Conservation (phyloP, 176 grass and related monocot genomes). For the Chrysopogon serrulatus region DNA sequence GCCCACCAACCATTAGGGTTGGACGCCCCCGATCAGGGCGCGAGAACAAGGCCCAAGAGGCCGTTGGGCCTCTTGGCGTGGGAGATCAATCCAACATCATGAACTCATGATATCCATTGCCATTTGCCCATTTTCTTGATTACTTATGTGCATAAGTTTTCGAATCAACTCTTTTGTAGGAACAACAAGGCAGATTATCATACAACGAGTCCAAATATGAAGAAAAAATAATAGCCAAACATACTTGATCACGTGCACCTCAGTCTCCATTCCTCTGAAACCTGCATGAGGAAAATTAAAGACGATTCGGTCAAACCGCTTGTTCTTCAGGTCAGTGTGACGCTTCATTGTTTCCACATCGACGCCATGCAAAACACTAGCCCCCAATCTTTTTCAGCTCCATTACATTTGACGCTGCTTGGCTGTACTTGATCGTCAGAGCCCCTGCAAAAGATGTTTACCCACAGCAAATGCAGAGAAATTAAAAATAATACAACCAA, state of each 20-base stretch:
- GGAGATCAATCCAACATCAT: too few species aligned
- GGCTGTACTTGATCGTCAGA: conserved; percentile 31
- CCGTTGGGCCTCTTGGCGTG: too few species aligned
- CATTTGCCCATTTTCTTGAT: neutral
- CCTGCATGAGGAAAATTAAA: conserved; percentile 80
- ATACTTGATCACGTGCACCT: conserved; percentile 46
- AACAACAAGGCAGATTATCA: neutral
- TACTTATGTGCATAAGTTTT: neutral
- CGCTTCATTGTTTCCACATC: conserved; percentile 36
- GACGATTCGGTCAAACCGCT: conserved; percentile 48
- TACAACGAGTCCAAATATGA: neutral
- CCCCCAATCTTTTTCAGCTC: conserved; percentile 32
- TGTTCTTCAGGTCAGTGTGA: conserved; percentile 38
- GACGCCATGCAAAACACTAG: conserved; percentile 33
- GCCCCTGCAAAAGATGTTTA: conserved; percentile 1
- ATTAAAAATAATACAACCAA: neutral
- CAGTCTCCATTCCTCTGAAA: conserved; percentile 40
- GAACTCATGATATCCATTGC: neutral
- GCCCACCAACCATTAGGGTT: too few species aligned
- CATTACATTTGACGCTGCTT: conserved; percentile 38
- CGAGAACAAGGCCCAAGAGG: too few species aligned
- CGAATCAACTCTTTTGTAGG: neutral
- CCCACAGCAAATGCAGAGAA: neutral
- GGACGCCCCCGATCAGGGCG: too few species aligned
- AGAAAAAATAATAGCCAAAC: neutral